Evolutionary conservation across 805 yeast genomes (phyloP).

Genomic region (Yarrowia keelungensis): DNA sequence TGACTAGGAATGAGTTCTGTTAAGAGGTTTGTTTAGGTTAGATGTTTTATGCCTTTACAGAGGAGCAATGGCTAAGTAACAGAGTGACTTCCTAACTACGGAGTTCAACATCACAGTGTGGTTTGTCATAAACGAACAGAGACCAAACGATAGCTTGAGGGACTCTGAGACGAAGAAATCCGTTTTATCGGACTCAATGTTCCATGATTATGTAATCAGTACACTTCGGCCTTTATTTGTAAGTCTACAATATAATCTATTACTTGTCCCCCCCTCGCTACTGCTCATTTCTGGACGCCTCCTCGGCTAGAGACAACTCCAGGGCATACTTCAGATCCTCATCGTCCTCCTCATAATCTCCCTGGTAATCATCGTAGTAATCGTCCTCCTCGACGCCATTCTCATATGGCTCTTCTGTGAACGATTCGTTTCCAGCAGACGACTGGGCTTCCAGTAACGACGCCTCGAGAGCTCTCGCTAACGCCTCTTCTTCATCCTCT

Average conservation of each 20-base stretch:
- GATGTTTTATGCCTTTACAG: no score
- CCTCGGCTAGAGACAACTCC: conserved; percentile 42
- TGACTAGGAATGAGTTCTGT: no score
- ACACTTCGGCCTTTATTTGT: not conserved
- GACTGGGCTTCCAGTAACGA: not conserved
- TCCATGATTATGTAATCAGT: no score
- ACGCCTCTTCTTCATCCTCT: conserved; percentile 28
- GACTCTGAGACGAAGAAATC: no score
- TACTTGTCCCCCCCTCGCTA: not conserved
- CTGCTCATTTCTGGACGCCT: conserved; percentile 22
- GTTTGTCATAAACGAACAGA: no score
- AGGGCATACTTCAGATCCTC: conserved; percentile 44
- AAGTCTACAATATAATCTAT: not conserved
- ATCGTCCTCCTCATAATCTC: conserved; percentile 39
- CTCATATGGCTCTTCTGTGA: conserved; percentile 11
- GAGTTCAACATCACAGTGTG: no score
- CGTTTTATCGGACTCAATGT: no score
- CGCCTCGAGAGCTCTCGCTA: conserved; percentile 24
- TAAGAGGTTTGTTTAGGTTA: no score
- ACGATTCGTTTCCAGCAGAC: not conserved
- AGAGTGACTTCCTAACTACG: no score
- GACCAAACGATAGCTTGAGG: no score
- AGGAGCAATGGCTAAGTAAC: no score
- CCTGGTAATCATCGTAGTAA: conserved; percentile 19
- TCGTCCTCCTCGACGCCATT: conserved; percentile 3